Evolutionary conservation across 305 asterid genomes (phyloP).

Genomic region (Rubia tinctorum): DNA sequence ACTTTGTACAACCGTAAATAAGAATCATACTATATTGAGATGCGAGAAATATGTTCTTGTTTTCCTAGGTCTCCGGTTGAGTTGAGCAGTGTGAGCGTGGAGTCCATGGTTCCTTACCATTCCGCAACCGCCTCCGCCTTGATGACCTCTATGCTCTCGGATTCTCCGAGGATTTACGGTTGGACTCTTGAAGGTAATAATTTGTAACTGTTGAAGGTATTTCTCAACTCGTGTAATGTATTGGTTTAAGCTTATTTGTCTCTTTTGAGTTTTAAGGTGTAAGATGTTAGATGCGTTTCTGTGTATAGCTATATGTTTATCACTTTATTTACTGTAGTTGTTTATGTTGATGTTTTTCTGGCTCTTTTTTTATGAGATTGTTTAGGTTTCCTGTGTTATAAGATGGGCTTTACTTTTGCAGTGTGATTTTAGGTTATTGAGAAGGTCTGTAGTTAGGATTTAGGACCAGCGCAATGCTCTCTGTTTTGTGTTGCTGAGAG

Average conservation of each 20-base stretch:
- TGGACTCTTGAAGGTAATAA: constrained; percentile 84
- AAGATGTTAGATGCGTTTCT: not conserved
- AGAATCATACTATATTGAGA: not conserved
- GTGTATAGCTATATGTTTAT: not conserved
- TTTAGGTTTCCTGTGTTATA: not conserved
- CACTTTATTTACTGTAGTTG: not conserved
- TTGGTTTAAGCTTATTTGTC: not conserved
- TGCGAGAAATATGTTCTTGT: not conserved
- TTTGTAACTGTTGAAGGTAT: not conserved
- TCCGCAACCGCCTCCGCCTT: constrained; percentile 86
- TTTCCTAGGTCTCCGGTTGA: constrained; percentile 70
- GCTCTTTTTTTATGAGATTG: not conserved
- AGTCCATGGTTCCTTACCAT: constrained; percentile 87
- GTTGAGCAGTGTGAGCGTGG: constrained; percentile 58
- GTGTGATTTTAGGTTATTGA: not conserved
- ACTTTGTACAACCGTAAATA: not conserved
- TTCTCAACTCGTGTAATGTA: no score
- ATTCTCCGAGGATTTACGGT: constrained; percentile 60
- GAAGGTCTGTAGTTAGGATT: not conserved
- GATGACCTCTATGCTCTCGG: constrained; percentile 88
- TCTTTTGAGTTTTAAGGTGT: not conserved
- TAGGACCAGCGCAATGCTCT: not conserved
- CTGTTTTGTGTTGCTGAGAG: not conserved
- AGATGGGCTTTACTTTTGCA: not conserved
- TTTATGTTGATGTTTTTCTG: not conserved